Base-by-base conservation (phyloP, 2,329 filamentous ascomycete genomes). In the Aspergillus jensenii region DNA sequence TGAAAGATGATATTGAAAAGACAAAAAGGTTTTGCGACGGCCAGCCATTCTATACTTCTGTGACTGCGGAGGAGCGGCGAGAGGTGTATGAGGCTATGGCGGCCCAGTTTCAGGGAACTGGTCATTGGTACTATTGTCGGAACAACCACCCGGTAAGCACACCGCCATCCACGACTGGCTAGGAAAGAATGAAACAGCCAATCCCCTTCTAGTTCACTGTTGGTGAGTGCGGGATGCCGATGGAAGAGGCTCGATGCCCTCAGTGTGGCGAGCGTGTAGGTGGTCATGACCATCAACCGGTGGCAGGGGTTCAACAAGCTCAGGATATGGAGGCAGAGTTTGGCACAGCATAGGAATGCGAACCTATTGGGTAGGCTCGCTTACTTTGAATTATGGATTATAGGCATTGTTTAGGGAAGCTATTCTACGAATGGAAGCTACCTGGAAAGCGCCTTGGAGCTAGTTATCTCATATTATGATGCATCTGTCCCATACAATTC, bases 221-320 rank as follows among this genome's bases (percentile, higher is more conserved):
- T 37, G 68, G 69, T 9, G 69, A 72, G 27, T 72, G 69, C 19
- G 69, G 69, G 21, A 67, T 70, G 66, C 67, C 69, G 27, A 71
- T 68, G 67, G 60, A 71, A 50, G 48, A 50, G 46, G 65, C 67
- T 15, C 62, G 58, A 31, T 71, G 69, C 23, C 69, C 68, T 8
- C 57, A 71, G 54, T 71, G 68, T 48, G 65, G 62, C 7, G 66
- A 55, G 12, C 59, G 54, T 5, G 62, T 70, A 5, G 68, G 67
- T 33, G 68, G 66, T 7, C 37, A 47, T 23, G 33, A 63, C 48
- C 68, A 71, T 52, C 0, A 15, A 15, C 51, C 51, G 5, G 8
- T 21, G 11, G 31, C 17, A 11, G 47, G 47, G 4, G 33, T 50
- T 12, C n/a, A 9, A 11, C 15, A 8, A n/a, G 44, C 44, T 7